Conservation (phyloP, 768 basidiomycete species). For the Tricholoma matsutake region DNA sequence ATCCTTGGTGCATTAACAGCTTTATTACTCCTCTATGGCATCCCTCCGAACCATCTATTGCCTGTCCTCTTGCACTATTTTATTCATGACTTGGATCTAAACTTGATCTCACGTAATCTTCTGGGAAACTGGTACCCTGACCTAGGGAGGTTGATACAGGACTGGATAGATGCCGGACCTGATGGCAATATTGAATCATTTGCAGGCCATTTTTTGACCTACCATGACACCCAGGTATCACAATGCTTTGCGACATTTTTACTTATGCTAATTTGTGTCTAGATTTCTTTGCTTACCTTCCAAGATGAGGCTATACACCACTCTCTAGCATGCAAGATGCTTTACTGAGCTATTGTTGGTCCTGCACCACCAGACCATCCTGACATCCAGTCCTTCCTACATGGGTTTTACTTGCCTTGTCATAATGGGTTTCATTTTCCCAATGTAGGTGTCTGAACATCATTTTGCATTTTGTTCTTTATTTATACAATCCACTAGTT, state of each 20-base stretch:
- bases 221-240: conserved; percentile 2
- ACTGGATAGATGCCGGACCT: neutral
- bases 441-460: neutral
- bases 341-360: conserved; percentile 6
- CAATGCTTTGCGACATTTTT: neutral
- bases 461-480: neutral
- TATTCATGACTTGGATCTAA: neutral
- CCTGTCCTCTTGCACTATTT: neutral
- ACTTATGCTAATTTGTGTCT: neutral
- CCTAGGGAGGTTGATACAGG: neutral
- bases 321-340: conserved; percentile 3
- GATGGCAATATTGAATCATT: neutral
- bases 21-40: neutral
- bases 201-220: conserved; percentile 2
- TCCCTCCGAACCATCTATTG: neutral
- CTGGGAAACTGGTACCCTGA: neutral
- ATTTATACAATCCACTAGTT: neutral
- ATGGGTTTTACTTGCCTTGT: conserved; percentile 4
- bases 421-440: conserved; percentile 7
- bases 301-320: no score
- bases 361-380: conserved; percentile 1
- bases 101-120: neutral
- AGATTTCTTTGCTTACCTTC: neutral
- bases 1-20: neutral
- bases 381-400: conserved; percentile 4